Evolutionary conservation across 2,329 filamentous ascomycete genomes (phyloP).

Genomic region (Neonectria ditissima): DNA sequence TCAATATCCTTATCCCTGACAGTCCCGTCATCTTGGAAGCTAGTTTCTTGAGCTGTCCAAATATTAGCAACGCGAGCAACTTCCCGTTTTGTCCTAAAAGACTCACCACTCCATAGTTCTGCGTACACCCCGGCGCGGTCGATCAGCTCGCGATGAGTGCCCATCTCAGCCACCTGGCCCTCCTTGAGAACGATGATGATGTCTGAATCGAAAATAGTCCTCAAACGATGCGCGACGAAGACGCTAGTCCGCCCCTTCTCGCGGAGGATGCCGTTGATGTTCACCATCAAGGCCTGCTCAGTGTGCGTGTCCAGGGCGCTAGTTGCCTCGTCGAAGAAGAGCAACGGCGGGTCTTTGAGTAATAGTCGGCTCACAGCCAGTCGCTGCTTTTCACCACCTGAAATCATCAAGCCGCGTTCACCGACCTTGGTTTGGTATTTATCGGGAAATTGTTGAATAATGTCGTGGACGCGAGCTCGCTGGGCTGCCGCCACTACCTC

Average conservation of each 20-base stretch:
- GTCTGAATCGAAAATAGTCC: conserved; percentile 94
- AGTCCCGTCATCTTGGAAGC: conserved; percentile 62
- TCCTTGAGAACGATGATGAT: conserved; percentile 91
- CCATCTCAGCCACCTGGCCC: conserved; percentile 87
- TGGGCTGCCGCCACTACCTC: conserved; percentile 82
- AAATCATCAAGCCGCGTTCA: conserved; percentile 96
- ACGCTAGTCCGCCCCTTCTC: conserved; percentile 92
- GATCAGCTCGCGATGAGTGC: conserved; percentile 87
- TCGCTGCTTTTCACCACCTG: conserved; percentile 92
- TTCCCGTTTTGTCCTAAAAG: neutral
- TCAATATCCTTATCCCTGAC: conserved; percentile 52
- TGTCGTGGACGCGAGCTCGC: conserved; percentile 86
- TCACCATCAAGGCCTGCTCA: conserved; percentile 87
- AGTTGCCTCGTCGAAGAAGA: conserved; percentile 97
- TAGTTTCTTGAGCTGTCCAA: conserved; percentile 70
- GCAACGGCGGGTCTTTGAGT: conserved; percentile 87
- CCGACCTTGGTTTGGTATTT: conserved; percentile 93
- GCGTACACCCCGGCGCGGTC: conserved; percentile 84
- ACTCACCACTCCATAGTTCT: conserved; percentile 88
- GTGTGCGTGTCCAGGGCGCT: conserved; percentile 94
- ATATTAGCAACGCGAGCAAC: conserved; percentile 23
- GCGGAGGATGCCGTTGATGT: conserved; percentile 91
- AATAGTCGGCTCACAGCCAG: conserved; percentile 86
- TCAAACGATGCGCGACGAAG: conserved; percentile 91
- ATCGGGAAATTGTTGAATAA: conserved; percentile 82